Base-by-base conservation (phyloP, 2,329 filamentous ascomycete genomes). In the Xylaria sp. region DNA sequence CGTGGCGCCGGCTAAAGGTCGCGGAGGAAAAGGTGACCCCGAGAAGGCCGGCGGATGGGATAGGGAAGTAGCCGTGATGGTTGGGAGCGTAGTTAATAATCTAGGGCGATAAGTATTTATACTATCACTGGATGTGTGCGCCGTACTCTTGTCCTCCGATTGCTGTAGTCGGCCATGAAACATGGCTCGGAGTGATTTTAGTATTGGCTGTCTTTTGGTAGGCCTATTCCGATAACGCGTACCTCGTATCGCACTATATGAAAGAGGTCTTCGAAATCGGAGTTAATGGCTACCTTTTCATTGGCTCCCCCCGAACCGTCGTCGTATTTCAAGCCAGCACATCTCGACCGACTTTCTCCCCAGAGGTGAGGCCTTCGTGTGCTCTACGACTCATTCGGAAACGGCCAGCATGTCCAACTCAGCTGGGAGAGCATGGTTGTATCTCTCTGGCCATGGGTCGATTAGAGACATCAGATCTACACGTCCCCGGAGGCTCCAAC, bases 61-160 rank as follows among this genome's bases (percentile, higher is more conserved):
- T 71, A 85, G 94, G 38, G 95, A 98, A 78, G 90, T 93, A 48
- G 93, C 93, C 1, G 93, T 98, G 48, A 97, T 98, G 94, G 90
- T 96, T 41, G 90, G 91, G 54, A 91, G 91, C 70, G 87, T 97
- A 5, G 82, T 93, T 38, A 85, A 83, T 48, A 83, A 83, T 60
- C 69, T 87, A 3, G 79, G 81, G 10, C 77, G 81, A 63, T 81
- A 65, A 71, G 19, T 10, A 41, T 46, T 25, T 21, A 17, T 38
- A 2, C 41, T 29, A 44, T 40, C 21, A 17, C 33, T 44, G 15
- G 41, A 46, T 10, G 11, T n/a, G 23, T 27, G 25, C 27, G 25
- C 27, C 25, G 2, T 29, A 15, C 19, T 40, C 43, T 37, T 49
- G 8, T 17, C 31, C 19, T 23, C 29, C 23, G n/a, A 31, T 21